Base-by-base conservation (phyloP, 1,284 basidiomycete genomes). In the Schizophyllum commune region DNA sequence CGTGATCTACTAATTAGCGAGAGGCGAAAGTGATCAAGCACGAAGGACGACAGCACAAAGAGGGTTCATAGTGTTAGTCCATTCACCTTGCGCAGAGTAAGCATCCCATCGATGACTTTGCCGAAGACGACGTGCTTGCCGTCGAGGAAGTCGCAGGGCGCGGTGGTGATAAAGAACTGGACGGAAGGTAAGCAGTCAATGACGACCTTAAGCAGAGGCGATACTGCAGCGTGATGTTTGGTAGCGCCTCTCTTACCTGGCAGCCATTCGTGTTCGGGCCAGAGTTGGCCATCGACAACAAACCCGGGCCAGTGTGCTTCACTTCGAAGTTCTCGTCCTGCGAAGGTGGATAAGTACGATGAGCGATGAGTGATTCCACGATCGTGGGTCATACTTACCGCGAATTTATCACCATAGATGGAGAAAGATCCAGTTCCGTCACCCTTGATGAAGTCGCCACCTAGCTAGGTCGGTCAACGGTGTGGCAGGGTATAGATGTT, bases 121-220 rank as follows among this genome's bases (percentile, higher is more conserved):
- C 95, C 95, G 69, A 98, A 98, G 1, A 97, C 94, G 64, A 92
- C 89, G 72, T 98, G 95, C 72, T 97, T 98, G 59, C 90, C 91
- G 70, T 98, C 94, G 52, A 98, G 81, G 73, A 98, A 99, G 66
- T 94, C 91, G 65, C 94, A 96, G 62, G 92, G 90, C 15, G 89
- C 93, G 0, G 92, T 94, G 0, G 96, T 99, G 69, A 99, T 90
- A 80, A 99, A 99, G 80, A 99, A 99, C 86, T 97, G 68, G 52
- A 34, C 52, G n/a, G 53, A 52, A 33, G 52, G 32, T 56, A 47
- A 13, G 34, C 34, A 13, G 34, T 39, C 7, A 39, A 13, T 39
- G 34, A 39, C 13, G 34, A 39, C n/a, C n/a, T n/a, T n/a, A n/a
- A n/a, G n/a, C n/a, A n/a, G n/a, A n/a, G n/a, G n/a, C n/a, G n/a